These are phyloP conservation scores for Dendrothele bispora DNA, from an alignment of 768 basidiomycete species.

Conservation along the genomic window DNA sequence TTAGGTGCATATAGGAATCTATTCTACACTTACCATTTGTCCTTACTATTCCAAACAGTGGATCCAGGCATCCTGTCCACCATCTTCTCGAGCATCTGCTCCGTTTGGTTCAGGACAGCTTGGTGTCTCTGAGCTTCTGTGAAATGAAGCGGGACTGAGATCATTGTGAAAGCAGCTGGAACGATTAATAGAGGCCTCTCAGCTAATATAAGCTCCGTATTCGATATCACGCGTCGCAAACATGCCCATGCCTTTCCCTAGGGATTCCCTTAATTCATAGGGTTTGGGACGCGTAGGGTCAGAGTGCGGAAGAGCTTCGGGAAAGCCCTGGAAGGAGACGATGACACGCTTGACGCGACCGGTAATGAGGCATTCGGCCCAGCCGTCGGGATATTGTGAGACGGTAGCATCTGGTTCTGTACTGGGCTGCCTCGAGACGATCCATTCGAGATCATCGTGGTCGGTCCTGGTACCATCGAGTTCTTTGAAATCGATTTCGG, in stretches of 20 bases:
- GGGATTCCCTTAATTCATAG: too few species aligned
- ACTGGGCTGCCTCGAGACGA: too few species aligned
- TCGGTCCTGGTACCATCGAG: too few species aligned
- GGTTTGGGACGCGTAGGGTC: too few species aligned
- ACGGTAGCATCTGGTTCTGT: too few species aligned
- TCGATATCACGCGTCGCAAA: conserved; percentile 29
- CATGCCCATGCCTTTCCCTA: too few species aligned
- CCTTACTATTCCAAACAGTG: conserved; percentile 29
- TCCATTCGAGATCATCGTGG: too few species aligned
- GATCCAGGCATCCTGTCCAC: conserved; percentile 26
- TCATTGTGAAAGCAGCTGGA: conserved; percentile 5
- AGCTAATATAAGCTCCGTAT: conserved; percentile 30
- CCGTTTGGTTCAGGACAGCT: conserved; percentile 16
- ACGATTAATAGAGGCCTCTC: conserved; percentile 37
- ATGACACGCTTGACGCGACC: conserved; percentile 2
- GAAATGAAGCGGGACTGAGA: too few species aligned
- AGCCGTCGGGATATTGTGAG: conserved; percentile 10
- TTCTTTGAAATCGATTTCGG: too few species aligned
- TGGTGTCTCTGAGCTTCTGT: background rate
- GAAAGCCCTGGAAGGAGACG: conserved; percentile 1
- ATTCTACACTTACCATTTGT: too few species aligned
- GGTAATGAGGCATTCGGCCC: conserved; percentile 7
- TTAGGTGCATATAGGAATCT: too few species aligned
- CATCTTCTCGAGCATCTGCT: conserved; percentile 16
- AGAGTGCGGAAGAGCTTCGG: background rate